phyloP scores from a whole-genome alignment of 495 filamentous ascomycete genomes.

The Annulohypoxylon maeteangense region DNA sequence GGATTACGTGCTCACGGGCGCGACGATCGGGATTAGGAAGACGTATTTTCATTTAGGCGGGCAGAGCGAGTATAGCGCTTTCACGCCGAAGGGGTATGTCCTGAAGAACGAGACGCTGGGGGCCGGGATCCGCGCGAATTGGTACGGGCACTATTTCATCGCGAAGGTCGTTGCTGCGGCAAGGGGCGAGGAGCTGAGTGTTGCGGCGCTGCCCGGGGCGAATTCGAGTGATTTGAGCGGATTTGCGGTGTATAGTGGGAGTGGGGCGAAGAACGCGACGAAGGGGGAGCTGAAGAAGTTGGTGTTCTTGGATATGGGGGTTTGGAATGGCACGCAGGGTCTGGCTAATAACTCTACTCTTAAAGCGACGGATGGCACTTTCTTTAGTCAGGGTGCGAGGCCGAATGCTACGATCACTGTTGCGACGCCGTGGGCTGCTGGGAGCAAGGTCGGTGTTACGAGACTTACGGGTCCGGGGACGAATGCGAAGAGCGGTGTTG shows the following conservation, averaged over 20 bases:
- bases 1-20: slow-evolving; percentile 52
- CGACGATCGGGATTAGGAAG: slow-evolving; percentile 47
- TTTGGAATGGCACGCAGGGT: slow-evolving; percentile 47
- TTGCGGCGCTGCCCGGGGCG: slow-evolving; percentile 42
- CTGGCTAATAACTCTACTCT: slow-evolving; percentile 46
- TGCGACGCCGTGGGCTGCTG: slow-evolving; percentile 38
- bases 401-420: slow-evolving; percentile 26
- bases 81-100: slow-evolving; percentile 40
- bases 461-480: slow-evolving; percentile 44
- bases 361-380: slow-evolving; percentile 36
- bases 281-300: slow-evolving; percentile 30
- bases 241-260: slow-evolving; percentile 36
- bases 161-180: slow-evolving; percentile 27
- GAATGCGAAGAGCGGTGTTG: slow-evolving; percentile 45
- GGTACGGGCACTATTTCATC: slow-evolving; percentile 48
- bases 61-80: slow-evolving; percentile 46
- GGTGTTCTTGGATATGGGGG: slow-evolving; percentile 47
- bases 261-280: not conserved
- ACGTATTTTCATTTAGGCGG: slow-evolving; percentile 54
- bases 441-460: slow-evolving; percentile 9
- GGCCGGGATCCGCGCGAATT: slow-evolving; percentile 37
- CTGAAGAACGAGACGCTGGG: slow-evolving; percentile 43
- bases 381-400: slow-evolving; percentile 38
- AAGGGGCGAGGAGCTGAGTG: not conserved
- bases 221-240: slow-evolving; percentile 44